Evolutionary conservation across 345 rosid species (phyloP), one percentile per base, ranked within the genome.

Genomic region (Kernera saxatilis): DNA sequence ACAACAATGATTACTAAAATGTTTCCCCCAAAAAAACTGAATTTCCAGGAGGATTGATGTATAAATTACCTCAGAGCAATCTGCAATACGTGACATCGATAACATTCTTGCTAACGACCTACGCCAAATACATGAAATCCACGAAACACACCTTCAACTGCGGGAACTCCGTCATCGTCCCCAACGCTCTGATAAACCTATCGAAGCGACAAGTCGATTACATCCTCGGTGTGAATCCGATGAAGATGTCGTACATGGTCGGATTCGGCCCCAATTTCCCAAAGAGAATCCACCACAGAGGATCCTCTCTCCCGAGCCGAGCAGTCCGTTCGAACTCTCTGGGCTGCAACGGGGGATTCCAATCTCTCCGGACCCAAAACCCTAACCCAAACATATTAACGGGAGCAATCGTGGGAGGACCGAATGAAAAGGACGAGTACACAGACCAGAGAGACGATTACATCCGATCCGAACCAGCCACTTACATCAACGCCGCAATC

Each of bases 71-170:
- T 33, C 63, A 73, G 64, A 88, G 88, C 74, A 93, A 90, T 71
- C 93, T 93, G 6, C 98, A 90, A 75, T 88, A 93, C 51, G 98
- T 90, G 17, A 82, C 96, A 55, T 84, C 97, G 17, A 87, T 90
- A 70, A 57, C 96, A 30, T 93, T 83, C 75, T 78, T 90, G 69
- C 84, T 93, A 33, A 84, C 95, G 6, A 88, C 96, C 15, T 90
- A 90, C 68, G 89, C 87, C 26, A 90, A 88, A 75, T 90, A 90
- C 84, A 83, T 90, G 92, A 84, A 80, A 79, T 53, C 85, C 3
- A 37, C 77, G 2, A 80, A 71, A 19, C 85, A 77, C 13, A 78
- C 81, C 0, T 88, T 93, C 80, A 82, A 78, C 67, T 93, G 98
- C 27, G 97, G 98, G 8, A 87, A 66, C 63, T 83, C 81, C 39